Percentiles rank a stretch among this genome's conserved stretches.
These are phyloP conservation scores for Clavispora phyllophila DNA, from an alignment of 805 yeast species.

Conservation along the genomic window DNA sequence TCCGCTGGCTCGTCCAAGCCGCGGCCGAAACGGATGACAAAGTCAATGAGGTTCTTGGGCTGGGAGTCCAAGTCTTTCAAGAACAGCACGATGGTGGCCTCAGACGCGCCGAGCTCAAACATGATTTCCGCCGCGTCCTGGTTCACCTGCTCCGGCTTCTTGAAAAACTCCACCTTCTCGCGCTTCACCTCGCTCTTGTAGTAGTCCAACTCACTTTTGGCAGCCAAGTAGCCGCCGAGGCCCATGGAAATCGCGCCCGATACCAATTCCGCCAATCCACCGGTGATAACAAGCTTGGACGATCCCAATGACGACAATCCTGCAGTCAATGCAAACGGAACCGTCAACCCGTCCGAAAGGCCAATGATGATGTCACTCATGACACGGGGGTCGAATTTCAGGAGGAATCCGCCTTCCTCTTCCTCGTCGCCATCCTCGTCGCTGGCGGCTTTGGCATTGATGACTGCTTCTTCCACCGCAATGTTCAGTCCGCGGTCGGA, in stretches of 20 bases:
- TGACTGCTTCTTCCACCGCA: conserved; percentile 33
- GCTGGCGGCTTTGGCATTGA: conserved; percentile 25
- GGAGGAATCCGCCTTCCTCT: conserved; percentile 34
- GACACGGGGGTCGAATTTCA: conserved; percentile 78
- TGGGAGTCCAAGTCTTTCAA: conserved; percentile 71
- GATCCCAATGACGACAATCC: conserved; percentile 90
- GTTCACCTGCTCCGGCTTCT: conserved; percentile 58
- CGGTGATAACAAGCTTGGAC: conserved; percentile 86
- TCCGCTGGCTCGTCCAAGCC: conserved; percentile 96
- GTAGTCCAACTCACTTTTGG: conserved; percentile 79
- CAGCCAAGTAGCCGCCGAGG: conserved; percentile 93
- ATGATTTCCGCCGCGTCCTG: conserved; percentile 79
- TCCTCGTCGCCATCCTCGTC: conserved; percentile 17
- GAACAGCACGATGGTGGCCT: conserved; percentile 68
- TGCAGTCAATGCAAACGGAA: conserved; percentile 98
- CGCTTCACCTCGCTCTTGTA: conserved; percentile 65
- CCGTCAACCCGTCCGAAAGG: conserved; percentile 90
- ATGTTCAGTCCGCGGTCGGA: conserved; percentile 31
- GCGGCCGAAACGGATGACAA: conserved; percentile 80
- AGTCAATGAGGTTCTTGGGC: conserved; percentile 78
- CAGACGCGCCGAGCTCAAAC: conserved; percentile 66
- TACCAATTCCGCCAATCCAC: conserved; percentile 96
- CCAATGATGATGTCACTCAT: conserved; percentile 94
- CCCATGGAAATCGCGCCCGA: conserved; percentile 99
- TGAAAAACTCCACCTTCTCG: conserved; percentile 65